Base-by-base conservation (phyloP, 108 stramenopile species). In the Nitzschia inconspicua region DNA sequence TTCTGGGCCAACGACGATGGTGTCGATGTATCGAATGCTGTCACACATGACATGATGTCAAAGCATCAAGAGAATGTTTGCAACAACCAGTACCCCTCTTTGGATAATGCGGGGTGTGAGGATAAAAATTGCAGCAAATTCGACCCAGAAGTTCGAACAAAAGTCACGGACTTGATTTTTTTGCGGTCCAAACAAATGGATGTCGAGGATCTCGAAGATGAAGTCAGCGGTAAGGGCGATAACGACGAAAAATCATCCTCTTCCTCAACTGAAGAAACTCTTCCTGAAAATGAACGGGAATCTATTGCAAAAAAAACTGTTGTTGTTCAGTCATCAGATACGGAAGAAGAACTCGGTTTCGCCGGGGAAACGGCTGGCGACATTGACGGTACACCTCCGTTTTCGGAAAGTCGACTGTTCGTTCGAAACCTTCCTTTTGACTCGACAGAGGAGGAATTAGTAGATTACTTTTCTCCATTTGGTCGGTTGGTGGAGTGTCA, bases 371-470 rank as follows among this genome's bases (percentile, higher is more conserved):
- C 62, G 64, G 74, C 62, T n/a, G 63, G 26, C 3, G 42, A 58
- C 29, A 54, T 60, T 3, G 72, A 61, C 37, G 66, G 65, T 41
- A 62, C 20, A 4, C 6, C 64, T 41, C 48, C 40, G 29, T 37
- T 55, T 16, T 51, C 30, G n/a, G 54, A 65, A 2, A 73, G 73
- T 55, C 79, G 98, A 26, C 68, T 99, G 32, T 99, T 96, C 70
- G 79, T 99, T 16, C 65, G 96, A 25, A 99, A 99, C 65, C 70
- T 99, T 13, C 92, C 97, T 26, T 99, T 90, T 65, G 74, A 63
- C 19, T 73, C 86, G 30, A 94, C 94, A 4, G 96, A 97, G 58
- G 96, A 97, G 31, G 95, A 98, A 26, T 56, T 99, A n/a, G 50
- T 66, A 44, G 82, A 93, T 49, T 63, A 65, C 54, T 97, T 97